Conservation (phyloP, 495 filamentous ascomycete genomes). For the Viridothelium virens region DNA sequence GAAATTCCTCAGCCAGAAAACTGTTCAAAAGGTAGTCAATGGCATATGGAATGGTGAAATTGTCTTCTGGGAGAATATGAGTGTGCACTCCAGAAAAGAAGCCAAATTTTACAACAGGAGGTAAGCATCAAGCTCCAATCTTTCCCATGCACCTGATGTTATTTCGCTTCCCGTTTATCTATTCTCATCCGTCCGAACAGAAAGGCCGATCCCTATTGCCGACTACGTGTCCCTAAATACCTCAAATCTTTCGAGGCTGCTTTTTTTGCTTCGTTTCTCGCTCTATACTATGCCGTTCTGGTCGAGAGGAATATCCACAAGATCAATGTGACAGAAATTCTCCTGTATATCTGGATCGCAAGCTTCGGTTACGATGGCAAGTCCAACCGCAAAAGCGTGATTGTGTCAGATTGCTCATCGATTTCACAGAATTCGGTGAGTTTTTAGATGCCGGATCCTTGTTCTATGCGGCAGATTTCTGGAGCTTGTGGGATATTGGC, state of each 20-base stretch:
- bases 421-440: constrained; percentile 49
- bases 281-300: constrained; percentile 78
- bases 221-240: constrained; percentile 84
- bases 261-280: constrained; percentile 76
- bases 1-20: constrained; percentile 75
- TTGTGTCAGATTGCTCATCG: background rate
- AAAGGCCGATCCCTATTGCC: constrained; percentile 72
- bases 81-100: constrained; percentile 67
- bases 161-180: background rate
- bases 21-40: constrained; percentile 80
- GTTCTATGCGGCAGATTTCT: constrained; percentile 83
- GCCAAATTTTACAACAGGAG: constrained; percentile 71
- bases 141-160: background rate
- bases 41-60: constrained; percentile 85
- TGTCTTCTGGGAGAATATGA: constrained; percentile 81
- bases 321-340: constrained; percentile 46
- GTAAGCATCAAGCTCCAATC: constrained; percentile 28
- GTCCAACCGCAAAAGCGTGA: constrained; percentile 14
- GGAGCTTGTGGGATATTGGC: constrained; percentile 80
- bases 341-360: constrained; percentile 64
- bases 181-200: constrained; percentile 26
- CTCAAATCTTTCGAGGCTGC: constrained; percentile 80
- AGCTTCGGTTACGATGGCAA: constrained; percentile 80
- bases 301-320: constrained; percentile 46
- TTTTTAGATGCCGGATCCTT: constrained; percentile 72